Conservation (phyloP, 306 rosid species). For the Acmispon strigosus region DNA sequence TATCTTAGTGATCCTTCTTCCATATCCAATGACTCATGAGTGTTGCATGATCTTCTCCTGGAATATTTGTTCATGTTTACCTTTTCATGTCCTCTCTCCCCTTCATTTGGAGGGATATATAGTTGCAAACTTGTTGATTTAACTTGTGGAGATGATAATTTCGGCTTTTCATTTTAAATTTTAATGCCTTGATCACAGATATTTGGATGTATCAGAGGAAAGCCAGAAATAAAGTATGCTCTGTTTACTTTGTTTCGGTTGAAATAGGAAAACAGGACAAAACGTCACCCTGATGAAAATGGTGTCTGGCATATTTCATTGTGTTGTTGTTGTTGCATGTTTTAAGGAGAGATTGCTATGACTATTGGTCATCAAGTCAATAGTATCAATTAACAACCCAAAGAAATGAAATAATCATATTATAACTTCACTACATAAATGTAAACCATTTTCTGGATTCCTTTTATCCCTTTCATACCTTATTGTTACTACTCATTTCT, state of each 20-base stretch:
- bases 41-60: background rate
- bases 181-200: background rate
- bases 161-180: background rate
- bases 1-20: background rate
- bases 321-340: background rate
- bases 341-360: background rate
- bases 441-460: background rate
- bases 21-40: no score
- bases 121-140: background rate
- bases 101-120: background rate
- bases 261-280: background rate
- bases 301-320: background rate
- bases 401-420: no score
- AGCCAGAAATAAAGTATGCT: conserved; percentile 4
- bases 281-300: background rate
- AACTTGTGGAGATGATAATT: background rate
- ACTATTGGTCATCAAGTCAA: background rate
- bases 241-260: background rate
- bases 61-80: background rate
- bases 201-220: background rate
- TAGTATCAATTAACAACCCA: background rate
- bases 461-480: background rate
- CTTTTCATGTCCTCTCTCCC: background rate
- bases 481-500: conserved; percentile 11
- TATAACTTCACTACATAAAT: background rate